Percentiles rank a stretch among this genome's conserved stretches.
phyloP scores from a whole-genome alignment of 2,329 filamentous ascomycete genomes.

The Didymella sp. region DNA sequence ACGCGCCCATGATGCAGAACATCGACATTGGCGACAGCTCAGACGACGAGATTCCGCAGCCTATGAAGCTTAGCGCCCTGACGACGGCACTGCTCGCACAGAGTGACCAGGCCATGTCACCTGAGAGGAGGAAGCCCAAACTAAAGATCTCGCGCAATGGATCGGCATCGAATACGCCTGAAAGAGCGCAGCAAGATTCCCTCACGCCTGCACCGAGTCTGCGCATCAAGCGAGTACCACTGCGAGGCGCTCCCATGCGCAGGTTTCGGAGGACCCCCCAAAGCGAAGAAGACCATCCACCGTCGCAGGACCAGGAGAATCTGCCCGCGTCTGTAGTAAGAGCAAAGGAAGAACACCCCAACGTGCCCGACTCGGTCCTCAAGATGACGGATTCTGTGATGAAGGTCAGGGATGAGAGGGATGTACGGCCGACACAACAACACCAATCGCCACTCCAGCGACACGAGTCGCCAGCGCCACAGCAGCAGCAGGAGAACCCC shows the following conservation, averaged over 20 bases:
- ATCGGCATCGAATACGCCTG: constrained; percentile 48
- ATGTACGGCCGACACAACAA: constrained; percentile 30
- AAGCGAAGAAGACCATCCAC: constrained; percentile 48
- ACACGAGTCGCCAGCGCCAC: constrained; percentile 41
- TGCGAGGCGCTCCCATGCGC: constrained; percentile 51
- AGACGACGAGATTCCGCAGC: constrained; percentile 85
- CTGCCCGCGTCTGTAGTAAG: constrained; percentile 56
- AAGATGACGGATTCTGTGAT: constrained; percentile 40
- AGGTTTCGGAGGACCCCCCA: constrained; percentile 50
- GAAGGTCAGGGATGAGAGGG: constrained; percentile 41
- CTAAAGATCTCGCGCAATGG: constrained; percentile 48
- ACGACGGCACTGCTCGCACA: constrained; percentile 80
- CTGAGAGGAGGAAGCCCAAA: constrained; percentile 49
- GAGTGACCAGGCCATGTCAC: constrained; percentile 51
- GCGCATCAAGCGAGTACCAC: constrained; percentile 49
- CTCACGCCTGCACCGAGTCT: constrained; percentile 52
- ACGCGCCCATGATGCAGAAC: constrained; percentile 56
- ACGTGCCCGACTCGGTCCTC: constrained; percentile 26
- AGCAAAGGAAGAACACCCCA: constrained; percentile 28
- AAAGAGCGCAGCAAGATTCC: constrained; percentile 38
- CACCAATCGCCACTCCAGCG: constrained; percentile 41
- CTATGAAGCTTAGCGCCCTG: constrained; percentile 91
- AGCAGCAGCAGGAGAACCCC: constrained; percentile 52
- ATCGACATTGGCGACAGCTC: constrained; percentile 79
- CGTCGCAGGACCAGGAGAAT: constrained; percentile 81